These are phyloP conservation scores for Chrysanthemum seticuspe DNA, from an alignment of 129 eudicot genomes.

Conservation along the genomic window DNA sequence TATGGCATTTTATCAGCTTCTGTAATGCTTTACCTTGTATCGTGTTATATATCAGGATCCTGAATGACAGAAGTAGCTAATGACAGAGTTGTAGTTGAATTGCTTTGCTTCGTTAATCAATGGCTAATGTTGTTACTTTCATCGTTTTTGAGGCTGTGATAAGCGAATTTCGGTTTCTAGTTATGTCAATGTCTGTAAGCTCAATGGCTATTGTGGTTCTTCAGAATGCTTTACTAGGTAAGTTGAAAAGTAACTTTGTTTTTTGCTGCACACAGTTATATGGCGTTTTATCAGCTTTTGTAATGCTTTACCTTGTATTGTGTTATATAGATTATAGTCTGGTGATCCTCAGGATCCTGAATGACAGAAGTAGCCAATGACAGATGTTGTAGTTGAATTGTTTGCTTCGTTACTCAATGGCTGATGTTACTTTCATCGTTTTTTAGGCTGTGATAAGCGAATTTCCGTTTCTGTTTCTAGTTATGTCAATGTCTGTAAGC, in stretches of 20 bases:
- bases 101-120: neutral
- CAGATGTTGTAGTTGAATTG: neutral
- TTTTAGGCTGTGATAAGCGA: constrained; percentile 6
- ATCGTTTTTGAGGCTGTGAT: neutral
- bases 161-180: constrained; percentile 8
- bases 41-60: neutral
- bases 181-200: neutral
- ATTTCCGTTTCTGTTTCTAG: neutral
- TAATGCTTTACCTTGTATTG: too few species aligned
- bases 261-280: too few species aligned
- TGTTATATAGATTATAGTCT: neutral
- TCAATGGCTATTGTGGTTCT: constrained; percentile 61
- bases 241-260: neutral
- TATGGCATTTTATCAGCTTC: too few species aligned
- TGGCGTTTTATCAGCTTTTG: too few species aligned
- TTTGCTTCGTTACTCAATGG: constrained; percentile 7
- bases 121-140: constrained; percentile 12
- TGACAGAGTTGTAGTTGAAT: neutral
- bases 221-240: constrained; percentile 72
- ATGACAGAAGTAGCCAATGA: neutral
- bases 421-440: neutral
- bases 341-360: neutral
- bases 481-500: neutral
- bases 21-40: too few species aligned
- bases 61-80: neutral